A percentile compares a stretch with the other conserved stretches of the same genome.
phyloP scores from a whole-genome alignment of 2,329 filamentous ascomycete genomes.

The Colletotrichum plurivorum region DNA sequence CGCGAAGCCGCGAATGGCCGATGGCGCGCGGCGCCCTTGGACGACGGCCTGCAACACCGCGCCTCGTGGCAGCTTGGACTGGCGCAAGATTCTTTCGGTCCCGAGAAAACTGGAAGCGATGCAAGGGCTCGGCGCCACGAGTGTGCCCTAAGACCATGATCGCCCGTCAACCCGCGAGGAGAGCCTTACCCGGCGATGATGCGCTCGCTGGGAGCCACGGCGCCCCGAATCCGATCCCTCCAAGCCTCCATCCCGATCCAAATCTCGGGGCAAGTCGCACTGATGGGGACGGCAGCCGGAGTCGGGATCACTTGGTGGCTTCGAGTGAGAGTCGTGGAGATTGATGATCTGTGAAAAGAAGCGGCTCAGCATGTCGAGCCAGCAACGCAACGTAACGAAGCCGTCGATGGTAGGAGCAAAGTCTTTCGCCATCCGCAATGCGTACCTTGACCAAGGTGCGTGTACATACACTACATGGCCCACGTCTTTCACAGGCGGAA shows the following conservation, averaged over 20 bases:
- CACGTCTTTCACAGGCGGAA: constrained; percentile 7
- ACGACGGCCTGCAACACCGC: neutral
- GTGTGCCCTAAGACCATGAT: constrained; percentile 13
- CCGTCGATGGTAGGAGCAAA: neutral
- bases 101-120: constrained; percentile 6
- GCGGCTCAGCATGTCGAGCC: neutral
- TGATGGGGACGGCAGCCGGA: constrained; percentile 1
- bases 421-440: neutral
- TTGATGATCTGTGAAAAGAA: neutral
- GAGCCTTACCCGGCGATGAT: neutral
- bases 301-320: neutral
- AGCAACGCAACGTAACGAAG: neutral
- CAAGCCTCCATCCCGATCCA: neutral
- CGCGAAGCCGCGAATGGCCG: constrained; percentile 25
- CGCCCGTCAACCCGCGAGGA: constrained; percentile 28
- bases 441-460: neutral
- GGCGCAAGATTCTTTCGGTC: constrained; percentile 14
- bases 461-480: neutral
- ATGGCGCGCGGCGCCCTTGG: neutral
- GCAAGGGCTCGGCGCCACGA: constrained; percentile 35
- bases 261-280: constrained; percentile 20
- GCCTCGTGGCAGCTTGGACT: constrained; percentile 12
- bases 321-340: neutral
- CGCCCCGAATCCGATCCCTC: constrained; percentile 25
- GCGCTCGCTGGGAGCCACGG: constrained; percentile 15